These are phyloP conservation scores for Cenchrus americanus DNA, from an alignment of 176 grass and related monocot genomes.

Conservation along the genomic window DNA sequence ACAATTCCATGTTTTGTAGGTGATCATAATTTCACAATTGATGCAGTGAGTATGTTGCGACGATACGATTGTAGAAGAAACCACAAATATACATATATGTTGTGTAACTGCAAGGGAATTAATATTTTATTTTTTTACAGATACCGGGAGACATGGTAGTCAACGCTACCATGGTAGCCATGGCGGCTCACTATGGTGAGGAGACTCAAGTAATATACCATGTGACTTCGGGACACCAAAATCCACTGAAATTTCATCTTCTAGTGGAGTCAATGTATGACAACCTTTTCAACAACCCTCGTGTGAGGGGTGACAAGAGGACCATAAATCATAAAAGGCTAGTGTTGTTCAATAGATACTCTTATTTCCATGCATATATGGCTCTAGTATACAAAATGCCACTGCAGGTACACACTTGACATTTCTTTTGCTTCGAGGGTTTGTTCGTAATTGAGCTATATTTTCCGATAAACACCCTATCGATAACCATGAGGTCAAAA, in stretches of 20 bases:
- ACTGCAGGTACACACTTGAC: not conserved
- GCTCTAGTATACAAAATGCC: too few species aligned
- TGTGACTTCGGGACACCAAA: not conserved
- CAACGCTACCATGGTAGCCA: constrained; percentile 32
- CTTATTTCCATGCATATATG: too few species aligned
- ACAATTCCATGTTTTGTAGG: not conserved
- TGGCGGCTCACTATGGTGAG: constrained; percentile 7
- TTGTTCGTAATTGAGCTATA: not conserved
- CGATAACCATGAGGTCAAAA: not conserved
- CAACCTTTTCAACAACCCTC: not conserved
- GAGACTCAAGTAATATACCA: constrained; percentile 25
- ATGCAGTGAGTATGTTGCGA: not conserved
- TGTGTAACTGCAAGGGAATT: too few species aligned
- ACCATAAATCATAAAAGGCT: not conserved
- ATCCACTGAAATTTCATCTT: not conserved
- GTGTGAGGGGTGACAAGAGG: not conserved
- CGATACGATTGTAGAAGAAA: not conserved
- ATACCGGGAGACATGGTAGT: constrained; percentile 45
- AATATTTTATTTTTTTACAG: not conserved
- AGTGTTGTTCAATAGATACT: not conserved
- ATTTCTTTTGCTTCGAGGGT: too few species aligned
- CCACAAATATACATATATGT: not conserved
- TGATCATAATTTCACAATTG: not conserved
- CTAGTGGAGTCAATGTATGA: not conserved
- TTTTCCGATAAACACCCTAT: not conserved